Conservation (phyloP, 2,329 filamentous ascomycete species). For the Huntiella moniliformis region DNA sequence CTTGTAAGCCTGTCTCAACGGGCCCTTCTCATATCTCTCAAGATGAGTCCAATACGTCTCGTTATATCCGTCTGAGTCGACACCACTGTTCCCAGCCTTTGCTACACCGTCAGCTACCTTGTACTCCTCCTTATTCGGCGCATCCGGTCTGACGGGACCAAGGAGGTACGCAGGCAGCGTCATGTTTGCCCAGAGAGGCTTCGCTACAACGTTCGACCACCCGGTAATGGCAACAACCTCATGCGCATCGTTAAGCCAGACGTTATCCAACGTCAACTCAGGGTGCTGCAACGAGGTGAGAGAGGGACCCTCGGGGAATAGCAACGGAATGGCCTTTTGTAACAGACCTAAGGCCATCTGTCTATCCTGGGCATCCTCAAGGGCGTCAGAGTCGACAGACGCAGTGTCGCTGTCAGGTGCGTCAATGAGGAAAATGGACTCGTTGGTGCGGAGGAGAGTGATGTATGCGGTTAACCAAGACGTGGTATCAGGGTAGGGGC, state of each 20-base stretch:
- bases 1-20: not conserved
- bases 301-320: not conserved
- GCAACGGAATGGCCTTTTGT: not conserved
- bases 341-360: not conserved
- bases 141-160: not conserved
- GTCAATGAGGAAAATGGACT: not conserved
- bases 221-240: not conserved
- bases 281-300: not conserved
- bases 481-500: not conserved
- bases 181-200: not conserved
- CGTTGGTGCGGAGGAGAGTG: not conserved
- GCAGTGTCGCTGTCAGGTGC: not conserved
- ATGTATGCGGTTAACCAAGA: slow-evolving; percentile 1
- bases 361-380: not conserved
- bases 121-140: not conserved
- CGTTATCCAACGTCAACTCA: not conserved
- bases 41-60: not conserved
- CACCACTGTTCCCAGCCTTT: not conserved
- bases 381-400: not conserved
- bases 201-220: not conserved
- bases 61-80: not conserved
- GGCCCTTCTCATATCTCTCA: not conserved
- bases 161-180: not conserved
- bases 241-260: not conserved
- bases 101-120: not conserved